phyloP scores from a whole-genome alignment of 306 rosid species.

The Hylodesmum podocarpum region DNA sequence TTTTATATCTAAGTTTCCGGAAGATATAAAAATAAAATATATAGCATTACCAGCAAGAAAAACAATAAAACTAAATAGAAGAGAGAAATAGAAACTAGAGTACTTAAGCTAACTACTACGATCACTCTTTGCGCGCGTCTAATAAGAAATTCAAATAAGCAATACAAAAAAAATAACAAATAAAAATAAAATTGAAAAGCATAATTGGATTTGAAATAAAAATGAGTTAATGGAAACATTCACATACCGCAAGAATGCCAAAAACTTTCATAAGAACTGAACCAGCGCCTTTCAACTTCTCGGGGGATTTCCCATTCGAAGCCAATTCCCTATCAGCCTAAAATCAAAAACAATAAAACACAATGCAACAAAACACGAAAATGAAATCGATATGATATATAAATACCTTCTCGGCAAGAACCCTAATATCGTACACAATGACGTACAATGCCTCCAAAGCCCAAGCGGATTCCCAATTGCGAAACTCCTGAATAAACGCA shows the following conservation, averaged over 20 bases:
- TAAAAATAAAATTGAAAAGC: neutral
- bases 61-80: neutral
- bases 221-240: neutral
- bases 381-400: neutral
- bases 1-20: neutral
- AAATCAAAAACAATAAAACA: neutral
- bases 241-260: constrained; percentile 89
- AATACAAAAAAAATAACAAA: no score
- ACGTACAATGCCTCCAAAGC: constrained; percentile 81
- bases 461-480: constrained; percentile 98
- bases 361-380: neutral
- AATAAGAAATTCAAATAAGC: neutral
- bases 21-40: neutral
- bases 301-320: constrained; percentile 79
- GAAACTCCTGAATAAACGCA: constrained; percentile 92
- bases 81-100: neutral
- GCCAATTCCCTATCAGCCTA: constrained; percentile 86
- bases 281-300: constrained; percentile 95
- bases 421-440: constrained; percentile 82
- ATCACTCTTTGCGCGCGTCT: neutral
- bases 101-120: neutral
- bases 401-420: constrained; percentile 85
- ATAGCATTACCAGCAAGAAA: neutral
- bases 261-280: constrained; percentile 96
- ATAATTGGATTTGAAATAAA: neutral